Evolutionary conservation across 2,329 filamentous ascomycete genomes (phyloP), one percentile per base, ranked within the genome.

Genomic region (Ceratocystis lukuohia): DNA sequence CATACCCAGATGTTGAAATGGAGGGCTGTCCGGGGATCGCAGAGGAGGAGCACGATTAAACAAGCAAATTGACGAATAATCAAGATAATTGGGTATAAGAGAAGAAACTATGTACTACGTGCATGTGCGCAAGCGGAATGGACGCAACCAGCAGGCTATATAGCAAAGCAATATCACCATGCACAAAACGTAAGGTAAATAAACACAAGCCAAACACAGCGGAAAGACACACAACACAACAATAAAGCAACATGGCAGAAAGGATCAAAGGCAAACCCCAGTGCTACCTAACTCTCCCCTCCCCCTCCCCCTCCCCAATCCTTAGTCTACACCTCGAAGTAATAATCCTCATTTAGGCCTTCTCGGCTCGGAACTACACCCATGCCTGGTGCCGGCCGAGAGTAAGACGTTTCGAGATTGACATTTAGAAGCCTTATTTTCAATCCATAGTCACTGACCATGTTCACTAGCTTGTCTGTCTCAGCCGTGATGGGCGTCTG

Each of bases 401-500:
- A 83, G 73, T 95, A 83, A 5, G 80, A 80, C 63, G 84, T 88
- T 74, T 97, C 91, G 77, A 92, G 88, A 66, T 91, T 81, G 53
- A 99, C 88, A 75, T 97, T 99, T 71, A 99, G 79, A 73, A 99
- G 77, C 50, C 94, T 81, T 69, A 99, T 95, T 79, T 96, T 96
- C 69, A 97, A 78, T 3, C 94, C 92, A 74, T 96, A 97, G 71
- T 95, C 89, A 72, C 86, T 86, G 68, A 97, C 89, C 71, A 96
- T 78, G 66, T 87, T 85, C 65, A 96, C 87, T 69, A 97, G 78
- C 75, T 94, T 95, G 74, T 88, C 93, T 45, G 94, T 97, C 77
- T 97, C 93, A 2, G 91, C 85, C n/a, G 94, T 99, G 73, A 99
- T 96, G 22, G 94, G 94, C 68, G 92, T 85, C 76, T 99, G 94